Percentiles rank a stretch among this genome's conserved stretches.
phyloP scores from a whole-genome alignment of 371 early-diverging fungal species.

The Mortierella sp. region DNA sequence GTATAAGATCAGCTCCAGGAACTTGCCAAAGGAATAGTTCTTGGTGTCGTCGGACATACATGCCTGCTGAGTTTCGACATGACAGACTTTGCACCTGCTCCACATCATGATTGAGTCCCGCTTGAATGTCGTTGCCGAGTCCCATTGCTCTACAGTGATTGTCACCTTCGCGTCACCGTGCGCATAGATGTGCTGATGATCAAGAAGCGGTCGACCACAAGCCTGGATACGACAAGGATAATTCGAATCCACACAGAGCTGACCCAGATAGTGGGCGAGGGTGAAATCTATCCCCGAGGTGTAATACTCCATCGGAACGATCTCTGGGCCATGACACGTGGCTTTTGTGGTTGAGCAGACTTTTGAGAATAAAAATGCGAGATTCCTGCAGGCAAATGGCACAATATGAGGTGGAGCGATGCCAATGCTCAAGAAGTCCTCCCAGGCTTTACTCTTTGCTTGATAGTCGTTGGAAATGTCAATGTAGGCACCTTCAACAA shows the following conservation, averaged over 20 bases:
- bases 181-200: constrained; percentile 86
- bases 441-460: constrained; percentile 62
- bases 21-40: constrained; percentile 96
- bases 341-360: constrained; percentile 70
- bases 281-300: constrained; percentile 79
- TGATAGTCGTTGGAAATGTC: constrained; percentile 63
- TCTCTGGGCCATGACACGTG: constrained; percentile 80
- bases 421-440: constrained; percentile 65
- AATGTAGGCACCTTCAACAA: constrained; percentile 60
- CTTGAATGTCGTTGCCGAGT: constrained; percentile 63
- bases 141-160: constrained; percentile 78
- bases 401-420: constrained; percentile 59
- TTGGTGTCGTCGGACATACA: constrained; percentile 89
- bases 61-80: constrained; percentile 74
- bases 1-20: constrained; percentile 90
- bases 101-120: constrained; percentile 85
- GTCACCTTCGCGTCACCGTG: constrained; percentile 82
- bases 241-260: constrained; percentile 76
- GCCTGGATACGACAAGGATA: constrained; percentile 71
- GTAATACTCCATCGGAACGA: constrained; percentile 85
- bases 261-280: constrained; percentile 88
- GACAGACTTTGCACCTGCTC: constrained; percentile 83
- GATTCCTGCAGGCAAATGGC: constrained; percentile 76
- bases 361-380: constrained; percentile 78
- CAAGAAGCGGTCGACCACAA: constrained; percentile 77